These are phyloP conservation scores for Candida tammaniensis DNA, from an alignment of 805 yeast genomes.

Conservation along the genomic window DNA sequence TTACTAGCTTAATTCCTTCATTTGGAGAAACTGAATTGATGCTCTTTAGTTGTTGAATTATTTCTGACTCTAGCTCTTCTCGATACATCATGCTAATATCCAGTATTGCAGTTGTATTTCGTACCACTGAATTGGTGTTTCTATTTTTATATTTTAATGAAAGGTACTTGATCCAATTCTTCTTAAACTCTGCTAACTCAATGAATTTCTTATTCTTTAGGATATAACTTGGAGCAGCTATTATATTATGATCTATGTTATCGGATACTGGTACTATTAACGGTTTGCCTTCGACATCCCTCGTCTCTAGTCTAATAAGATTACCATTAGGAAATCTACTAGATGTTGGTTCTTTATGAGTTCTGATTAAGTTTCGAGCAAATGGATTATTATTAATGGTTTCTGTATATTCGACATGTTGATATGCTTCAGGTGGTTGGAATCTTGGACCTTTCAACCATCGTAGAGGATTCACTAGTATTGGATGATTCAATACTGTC, in stretches of 20 bases:
- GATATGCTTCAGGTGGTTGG: conserved; percentile 19
- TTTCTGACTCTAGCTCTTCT: conserved; percentile 12
- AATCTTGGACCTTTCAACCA: conserved; percentile 23
- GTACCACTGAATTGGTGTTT: conserved; percentile 11
- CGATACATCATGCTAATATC: conserved; percentile 11
- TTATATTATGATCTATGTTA: not conserved
- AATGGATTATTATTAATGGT: conserved; percentile 25
- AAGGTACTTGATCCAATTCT: conserved; percentile 19
- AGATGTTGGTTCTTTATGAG: conserved; percentile 23
- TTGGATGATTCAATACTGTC: conserved; percentile 24
- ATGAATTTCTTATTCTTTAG: conserved; percentile 21
- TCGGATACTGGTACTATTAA: conserved; percentile 13
- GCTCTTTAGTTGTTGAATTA: conserved; percentile 11
- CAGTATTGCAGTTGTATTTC: not conserved
- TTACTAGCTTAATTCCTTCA: conserved; percentile 6
- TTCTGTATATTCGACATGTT: conserved; percentile 10
- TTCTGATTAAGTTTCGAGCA: conserved; percentile 21
- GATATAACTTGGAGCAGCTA: conserved; percentile 23
- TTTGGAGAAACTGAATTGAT: not conserved
- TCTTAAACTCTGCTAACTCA: conserved; percentile 14
- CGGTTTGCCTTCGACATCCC: not conserved
- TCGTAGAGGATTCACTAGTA: conserved; percentile 27
- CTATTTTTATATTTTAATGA: conserved; percentile 25
- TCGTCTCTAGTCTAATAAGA: conserved; percentile 3
- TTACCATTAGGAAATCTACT: conserved; percentile 27